Conservation (phyloP, 2,329 filamentous ascomycete genomes). For the Alternaria ventricosa region DNA sequence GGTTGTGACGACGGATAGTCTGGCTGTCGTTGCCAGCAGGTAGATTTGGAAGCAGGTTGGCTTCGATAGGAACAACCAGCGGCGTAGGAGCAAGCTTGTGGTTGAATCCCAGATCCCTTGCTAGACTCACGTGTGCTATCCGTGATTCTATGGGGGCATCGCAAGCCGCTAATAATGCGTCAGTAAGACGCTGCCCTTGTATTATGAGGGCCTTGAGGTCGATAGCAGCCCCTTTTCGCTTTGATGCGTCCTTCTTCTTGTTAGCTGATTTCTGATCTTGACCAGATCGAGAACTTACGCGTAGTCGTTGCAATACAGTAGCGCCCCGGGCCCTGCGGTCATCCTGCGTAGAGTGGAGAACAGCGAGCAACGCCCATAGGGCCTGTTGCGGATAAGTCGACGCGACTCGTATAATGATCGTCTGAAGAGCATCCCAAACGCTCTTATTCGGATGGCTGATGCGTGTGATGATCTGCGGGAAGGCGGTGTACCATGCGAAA, state of each 20-base stretch:
- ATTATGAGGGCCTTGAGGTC: slow-evolving; percentile 76
- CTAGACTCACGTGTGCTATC: slow-evolving; percentile 75
- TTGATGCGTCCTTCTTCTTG: slow-evolving; percentile 57
- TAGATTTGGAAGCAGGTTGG: slow-evolving; percentile 80
- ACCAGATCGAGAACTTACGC: slow-evolving; percentile 28
- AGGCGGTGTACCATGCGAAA: slow-evolving; percentile 80
- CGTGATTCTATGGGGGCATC: slow-evolving; percentile 78
- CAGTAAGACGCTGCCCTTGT: slow-evolving; percentile 81
- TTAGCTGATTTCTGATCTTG: slow-evolving; percentile 36
- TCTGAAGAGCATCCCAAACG: slow-evolving; percentile 77
- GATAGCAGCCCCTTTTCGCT: slow-evolving; percentile 59
- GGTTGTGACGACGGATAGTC: slow-evolving; percentile 73
- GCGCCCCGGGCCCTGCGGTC: slow-evolving; percentile 67
- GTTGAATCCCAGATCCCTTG: slow-evolving; percentile 80
- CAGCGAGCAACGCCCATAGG: slow-evolving; percentile 87
- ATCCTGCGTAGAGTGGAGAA: slow-evolving; percentile 79
- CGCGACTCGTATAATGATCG: slow-evolving; percentile 87
- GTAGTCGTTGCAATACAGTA: slow-evolving; percentile 51
- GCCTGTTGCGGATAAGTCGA: slow-evolving; percentile 87
- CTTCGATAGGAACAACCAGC: slow-evolving; percentile 88
- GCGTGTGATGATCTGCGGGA: slow-evolving; percentile 94
- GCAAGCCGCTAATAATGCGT: slow-evolving; percentile 81
- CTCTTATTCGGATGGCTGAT: slow-evolving; percentile 84
- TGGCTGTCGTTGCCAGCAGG: slow-evolving; percentile 74
- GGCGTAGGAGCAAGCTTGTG: slow-evolving; percentile 81